Evolutionary conservation across 768 basidiomycete genomes (phyloP).

Genomic region (Lactarius sp.): DNA sequence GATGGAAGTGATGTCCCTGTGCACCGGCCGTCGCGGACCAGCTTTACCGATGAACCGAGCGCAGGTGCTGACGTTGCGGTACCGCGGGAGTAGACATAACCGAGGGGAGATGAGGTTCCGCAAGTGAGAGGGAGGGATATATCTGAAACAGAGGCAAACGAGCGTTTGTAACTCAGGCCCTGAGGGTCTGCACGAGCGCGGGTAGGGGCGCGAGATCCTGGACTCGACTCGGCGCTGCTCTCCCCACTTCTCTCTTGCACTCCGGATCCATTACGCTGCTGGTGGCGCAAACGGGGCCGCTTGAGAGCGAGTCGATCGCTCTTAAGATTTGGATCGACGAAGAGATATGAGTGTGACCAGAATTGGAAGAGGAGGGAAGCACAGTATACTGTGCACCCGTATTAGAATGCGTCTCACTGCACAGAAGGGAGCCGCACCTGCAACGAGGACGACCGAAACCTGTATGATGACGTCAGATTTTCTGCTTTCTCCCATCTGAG

Average conservation of each 20-base stretch:
- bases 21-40: conserved; percentile 23
- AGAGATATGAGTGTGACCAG: conserved; percentile 71
- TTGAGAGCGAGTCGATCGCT: conserved; percentile 22
- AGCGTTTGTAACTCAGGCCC: neutral
- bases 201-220: neutral
- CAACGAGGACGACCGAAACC: conserved; percentile 74
- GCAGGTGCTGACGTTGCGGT: conserved; percentile 16
- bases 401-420: neutral
- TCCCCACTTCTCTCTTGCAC: neutral
- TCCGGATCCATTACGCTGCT: conserved; percentile 10
- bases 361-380: conserved; percentile 78
- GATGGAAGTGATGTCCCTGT: conserved; percentile 21
- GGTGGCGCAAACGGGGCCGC: conserved; percentile 2
- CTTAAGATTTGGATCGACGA: conserved; percentile 37
- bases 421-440: conserved; percentile 41
- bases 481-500: neutral
- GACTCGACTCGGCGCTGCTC: conserved; percentile 7
- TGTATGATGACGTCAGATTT: conserved; percentile 28
- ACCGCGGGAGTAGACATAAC: conserved; percentile 19
- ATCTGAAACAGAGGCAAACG: conserved; percentile 19
- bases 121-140: conserved; percentile 13
- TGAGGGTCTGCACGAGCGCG: neutral
- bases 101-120: conserved; percentile 12
- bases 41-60: conserved; percentile 24
- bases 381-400: conserved; percentile 51